phyloP scores from a whole-genome alignment of 176 grass and related monocot species.

The Rhynchospora breviuscula region DNA sequence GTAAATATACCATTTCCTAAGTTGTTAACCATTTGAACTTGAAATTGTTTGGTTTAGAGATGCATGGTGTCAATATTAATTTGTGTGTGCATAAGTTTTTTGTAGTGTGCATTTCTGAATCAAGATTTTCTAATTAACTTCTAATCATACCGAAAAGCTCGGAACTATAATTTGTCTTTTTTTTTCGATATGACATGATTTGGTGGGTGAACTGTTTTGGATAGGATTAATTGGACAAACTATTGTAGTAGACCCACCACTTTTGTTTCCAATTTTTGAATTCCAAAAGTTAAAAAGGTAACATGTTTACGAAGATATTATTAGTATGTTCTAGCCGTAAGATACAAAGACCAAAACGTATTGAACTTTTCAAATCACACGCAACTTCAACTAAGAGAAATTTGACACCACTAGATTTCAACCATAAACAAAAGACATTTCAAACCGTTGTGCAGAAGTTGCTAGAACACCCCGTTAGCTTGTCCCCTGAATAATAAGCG shows the following conservation, averaged over 20 bases:
- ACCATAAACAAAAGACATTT: background rate
- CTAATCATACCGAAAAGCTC: background rate
- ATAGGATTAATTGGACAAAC: slow-evolving; percentile 18
- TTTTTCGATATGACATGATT: background rate
- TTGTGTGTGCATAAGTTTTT: background rate
- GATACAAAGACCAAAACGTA: background rate
- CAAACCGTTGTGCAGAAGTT: background rate
- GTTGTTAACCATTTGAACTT: background rate
- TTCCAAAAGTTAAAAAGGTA: background rate
- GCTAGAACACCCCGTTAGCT: background rate
- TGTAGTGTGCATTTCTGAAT: background rate
- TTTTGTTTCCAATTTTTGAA: background rate
- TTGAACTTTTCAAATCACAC: background rate
- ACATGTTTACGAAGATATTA: background rate
- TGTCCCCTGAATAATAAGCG: background rate
- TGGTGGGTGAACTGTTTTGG: slow-evolving; percentile 23
- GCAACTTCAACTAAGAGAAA: background rate
- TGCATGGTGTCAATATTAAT: background rate
- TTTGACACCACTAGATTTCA: slow-evolving; percentile 9
- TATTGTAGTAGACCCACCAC: background rate
- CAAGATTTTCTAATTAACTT: background rate
- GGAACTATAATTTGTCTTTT: slow-evolving; percentile 1
- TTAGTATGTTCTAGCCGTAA: background rate
- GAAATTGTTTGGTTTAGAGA: background rate
- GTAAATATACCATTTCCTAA: slow-evolving; percentile 26